Conservation (phyloP, 2,329 filamentous ascomycete species). For the Pseudocercospora macadamiae region DNA sequence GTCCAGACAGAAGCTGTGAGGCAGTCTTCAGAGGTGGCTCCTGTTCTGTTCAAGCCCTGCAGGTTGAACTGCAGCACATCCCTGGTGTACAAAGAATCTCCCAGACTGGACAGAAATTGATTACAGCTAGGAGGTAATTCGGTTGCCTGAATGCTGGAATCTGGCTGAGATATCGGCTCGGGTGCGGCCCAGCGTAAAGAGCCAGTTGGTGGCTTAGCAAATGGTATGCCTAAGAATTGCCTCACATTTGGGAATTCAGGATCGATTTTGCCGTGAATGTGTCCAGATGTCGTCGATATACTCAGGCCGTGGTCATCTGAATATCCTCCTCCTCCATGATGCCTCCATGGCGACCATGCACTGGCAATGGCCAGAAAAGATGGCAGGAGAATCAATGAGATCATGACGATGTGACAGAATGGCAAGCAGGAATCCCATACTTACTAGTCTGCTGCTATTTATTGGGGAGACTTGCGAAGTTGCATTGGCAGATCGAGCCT, state of each 20-base stretch:
- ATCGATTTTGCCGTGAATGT: constrained; percentile 14
- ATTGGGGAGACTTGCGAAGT: background rate
- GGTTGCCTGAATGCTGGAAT: constrained; percentile 29
- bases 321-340: background rate
- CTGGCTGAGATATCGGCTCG: constrained; percentile 28
- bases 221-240: constrained; percentile 42
- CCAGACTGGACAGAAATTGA: constrained; percentile 30
- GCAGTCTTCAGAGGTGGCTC: constrained; percentile 48
- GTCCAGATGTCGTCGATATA: constrained; percentile 13
- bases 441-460: background rate
- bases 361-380: background rate
- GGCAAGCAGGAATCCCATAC: background rate
- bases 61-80: constrained; percentile 37
- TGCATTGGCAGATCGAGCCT: background rate
- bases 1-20: constrained; percentile 53
- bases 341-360: background rate
- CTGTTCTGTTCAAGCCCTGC: constrained; percentile 35
- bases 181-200: constrained; percentile 34
- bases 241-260: constrained; percentile 18
- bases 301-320: too few species aligned
- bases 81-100: constrained; percentile 26
- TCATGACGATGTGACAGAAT: background rate
- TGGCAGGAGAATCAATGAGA: background rate
- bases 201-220: constrained; percentile 39
- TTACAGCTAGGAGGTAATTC: constrained; percentile 33